Evolutionary conservation across 2,329 filamentous ascomycete genomes (phyloP), one percentile per base, ranked within the genome.

Genomic region (Sclerotinia minor): DNA sequence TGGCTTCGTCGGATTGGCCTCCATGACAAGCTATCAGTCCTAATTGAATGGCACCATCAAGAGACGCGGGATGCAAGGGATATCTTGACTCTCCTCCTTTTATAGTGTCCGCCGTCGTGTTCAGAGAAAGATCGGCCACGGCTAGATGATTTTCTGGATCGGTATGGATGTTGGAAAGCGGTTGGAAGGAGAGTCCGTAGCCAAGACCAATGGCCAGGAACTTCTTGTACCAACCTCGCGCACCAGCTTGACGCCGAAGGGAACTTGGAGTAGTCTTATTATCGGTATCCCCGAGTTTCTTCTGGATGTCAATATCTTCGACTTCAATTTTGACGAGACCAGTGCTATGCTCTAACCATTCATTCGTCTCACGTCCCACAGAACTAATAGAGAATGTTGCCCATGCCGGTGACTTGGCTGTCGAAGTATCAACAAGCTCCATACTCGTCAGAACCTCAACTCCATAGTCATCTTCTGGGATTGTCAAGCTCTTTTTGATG

Each of bases 41-140:
- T 1, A 57, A 7, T 35, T n/a, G 35, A 35, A 63, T 35, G 9
- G 38, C 44, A 8, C n/a, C 11, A 64, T 53, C 60, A 4, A 79
- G 69, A 8, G 69, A 69, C 5, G 75, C 70, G 5, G 78, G 78
- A 67, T 80, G 78, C 35, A 80, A 64, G 4, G 60, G 32, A 65
- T 79, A 79, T 3, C 24, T n/a, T 11, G 77, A 78, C 24, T 65
- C 63, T 3, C 26, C 32, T 21, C 24, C 35, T 24, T n/a, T 17
- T 1, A 61, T 41, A 1, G 21, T 11, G n/a, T 24, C 35, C 26
- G 7, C 49, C 15, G 63, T 65, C 6, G 19, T 44, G 17, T 47
- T 54, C 19, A 41, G 29, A 6, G 19, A 2, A 11, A 65, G 29
- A n/a, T 45, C 47, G 6, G 35, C 50, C 6, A 15, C 24, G 15